phyloP scores from a whole-genome alignment of 106 monocot genomes.

The Dendrobium chrysotoxum region DNA sequence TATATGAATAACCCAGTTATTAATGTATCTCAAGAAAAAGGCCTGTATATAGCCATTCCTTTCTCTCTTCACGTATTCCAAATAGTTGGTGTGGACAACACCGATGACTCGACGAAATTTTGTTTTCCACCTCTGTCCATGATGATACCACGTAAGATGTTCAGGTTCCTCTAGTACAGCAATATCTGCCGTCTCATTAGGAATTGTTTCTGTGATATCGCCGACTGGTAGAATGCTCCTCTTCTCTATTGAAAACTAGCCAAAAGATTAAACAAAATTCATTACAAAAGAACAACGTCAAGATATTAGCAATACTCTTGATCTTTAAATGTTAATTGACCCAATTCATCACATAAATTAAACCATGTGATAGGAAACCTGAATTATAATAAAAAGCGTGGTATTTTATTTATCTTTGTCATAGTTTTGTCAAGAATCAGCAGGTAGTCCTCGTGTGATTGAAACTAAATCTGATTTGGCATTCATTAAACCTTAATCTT shows the following conservation, averaged over 20 bases:
- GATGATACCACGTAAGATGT: constrained; percentile 94
- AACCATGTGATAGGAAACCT: background rate
- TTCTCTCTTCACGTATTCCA: constrained; percentile 94
- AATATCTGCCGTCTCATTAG: constrained; percentile 70
- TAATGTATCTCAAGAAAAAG: constrained; percentile 64
- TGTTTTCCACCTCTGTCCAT: constrained; percentile 80
- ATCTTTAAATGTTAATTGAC: background rate
- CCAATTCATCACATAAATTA: background rate
- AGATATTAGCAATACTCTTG: background rate
- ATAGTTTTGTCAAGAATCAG: background rate
- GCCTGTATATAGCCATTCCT: constrained; percentile 63
- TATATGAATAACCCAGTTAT: constrained; percentile 73
- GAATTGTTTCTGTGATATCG: constrained; percentile 70
- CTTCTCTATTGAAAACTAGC: constrained; percentile 65
- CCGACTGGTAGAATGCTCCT: constrained; percentile 86
- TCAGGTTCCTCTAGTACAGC: constrained; percentile 95
- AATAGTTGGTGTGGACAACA: constrained; percentile 87
- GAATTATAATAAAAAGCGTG: background rate
- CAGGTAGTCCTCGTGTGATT: background rate
- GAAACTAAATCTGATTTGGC: background rate
- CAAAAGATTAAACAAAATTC: background rate
- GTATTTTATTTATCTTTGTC: background rate
- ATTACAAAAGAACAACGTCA: background rate
- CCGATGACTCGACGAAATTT: constrained; percentile 82
- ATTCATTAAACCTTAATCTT: background rate